Conservation (phyloP, 768 basidiomycete genomes). For the Panellus pusillus region DNA sequence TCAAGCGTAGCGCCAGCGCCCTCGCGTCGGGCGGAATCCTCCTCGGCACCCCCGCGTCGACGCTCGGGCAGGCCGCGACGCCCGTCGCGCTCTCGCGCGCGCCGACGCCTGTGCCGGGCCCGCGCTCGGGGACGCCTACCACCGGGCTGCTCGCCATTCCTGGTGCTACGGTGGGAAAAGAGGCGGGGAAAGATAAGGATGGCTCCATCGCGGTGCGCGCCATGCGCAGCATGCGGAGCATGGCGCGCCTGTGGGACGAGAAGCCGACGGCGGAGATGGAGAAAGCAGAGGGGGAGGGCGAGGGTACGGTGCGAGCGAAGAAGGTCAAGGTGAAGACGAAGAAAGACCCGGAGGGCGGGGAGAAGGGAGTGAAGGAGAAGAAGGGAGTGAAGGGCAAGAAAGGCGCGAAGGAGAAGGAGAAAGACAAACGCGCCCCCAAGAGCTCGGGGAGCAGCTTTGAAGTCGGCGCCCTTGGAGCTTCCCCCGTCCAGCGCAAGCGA, state of each 20-base stretch:
- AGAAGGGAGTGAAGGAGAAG: conserved; percentile 29
- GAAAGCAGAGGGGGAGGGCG: conserved; percentile 41
- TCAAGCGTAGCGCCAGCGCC: conserved; percentile 14
- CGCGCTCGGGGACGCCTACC: conserved; percentile 39
- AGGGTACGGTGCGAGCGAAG: conserved; percentile 20
- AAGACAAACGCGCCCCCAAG: conserved; percentile 38
- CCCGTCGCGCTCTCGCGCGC: conserved; percentile 15
- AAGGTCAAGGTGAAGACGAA: conserved; percentile 23
- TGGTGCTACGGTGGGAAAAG: conserved; percentile 10
- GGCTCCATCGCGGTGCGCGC: conserved; percentile 77
- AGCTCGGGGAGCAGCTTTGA: conserved; percentile 68
- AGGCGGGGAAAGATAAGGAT: conserved; percentile 15
- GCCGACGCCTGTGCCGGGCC: conserved; percentile 25
- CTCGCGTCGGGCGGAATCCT: conserved; percentile 7
- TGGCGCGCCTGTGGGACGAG: conserved; percentile 57
- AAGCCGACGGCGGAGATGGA: conserved; percentile 28
- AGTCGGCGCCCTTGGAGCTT: conserved; percentile 52
- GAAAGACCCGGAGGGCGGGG: conserved; percentile 39
- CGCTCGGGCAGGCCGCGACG: conserved; percentile 20
- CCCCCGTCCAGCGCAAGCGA: conserved; percentile 56
- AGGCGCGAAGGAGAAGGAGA: conserved; percentile 31
- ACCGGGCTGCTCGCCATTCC: conserved; percentile 39
- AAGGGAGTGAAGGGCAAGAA: conserved; percentile 30
- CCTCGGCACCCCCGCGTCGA: conserved; percentile 11
- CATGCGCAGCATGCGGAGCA: conserved; percentile 74